Conservation (phyloP, 306 rosid genomes). For the Pterocarpus macrocarpus region DNA sequence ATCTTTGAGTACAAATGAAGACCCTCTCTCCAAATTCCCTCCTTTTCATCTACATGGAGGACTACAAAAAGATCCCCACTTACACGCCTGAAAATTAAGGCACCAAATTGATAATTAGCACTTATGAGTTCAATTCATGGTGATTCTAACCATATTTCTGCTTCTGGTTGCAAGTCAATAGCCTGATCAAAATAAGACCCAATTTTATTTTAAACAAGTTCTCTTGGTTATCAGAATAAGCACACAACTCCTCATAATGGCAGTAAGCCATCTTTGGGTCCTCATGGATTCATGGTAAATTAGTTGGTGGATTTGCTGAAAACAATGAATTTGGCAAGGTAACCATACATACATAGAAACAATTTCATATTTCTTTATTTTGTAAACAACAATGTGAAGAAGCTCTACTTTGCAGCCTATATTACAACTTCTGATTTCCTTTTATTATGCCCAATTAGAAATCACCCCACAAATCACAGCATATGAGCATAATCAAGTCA, state of each 20-base stretch:
- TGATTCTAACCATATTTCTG: constrained; percentile 32
- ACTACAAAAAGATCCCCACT: constrained; percentile 83
- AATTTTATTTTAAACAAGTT: constrained; percentile 22
- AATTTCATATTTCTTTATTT: neutral
- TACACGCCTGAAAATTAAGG: constrained; percentile 61
- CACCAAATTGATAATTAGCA: constrained; percentile 34
- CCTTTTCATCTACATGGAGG: constrained; percentile 74
- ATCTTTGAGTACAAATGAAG: constrained; percentile 80
- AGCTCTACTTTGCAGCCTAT: constrained; percentile 13
- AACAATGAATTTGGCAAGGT: constrained; percentile 22
- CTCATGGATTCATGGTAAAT: neutral
- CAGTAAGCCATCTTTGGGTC: neutral
- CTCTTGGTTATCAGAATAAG: constrained; percentile 8
- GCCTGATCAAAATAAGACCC: neutral
- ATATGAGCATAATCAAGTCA: neutral
- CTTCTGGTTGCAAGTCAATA: constrained; percentile 37
- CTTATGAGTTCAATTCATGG: constrained; percentile 18
- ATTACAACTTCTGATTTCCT: constrained; percentile 4
- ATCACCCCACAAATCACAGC: constrained; percentile 15
- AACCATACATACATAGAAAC: constrained; percentile 11
- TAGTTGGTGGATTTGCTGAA: neutral
- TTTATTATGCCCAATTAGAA: neutral
- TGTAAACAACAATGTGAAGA: neutral
- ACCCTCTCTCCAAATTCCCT: constrained; percentile 87
- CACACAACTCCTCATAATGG: neutral